phyloP scores from a whole-genome alignment of 495 filamentous ascomycete species.

The Aspergillus nidulans region DNA sequence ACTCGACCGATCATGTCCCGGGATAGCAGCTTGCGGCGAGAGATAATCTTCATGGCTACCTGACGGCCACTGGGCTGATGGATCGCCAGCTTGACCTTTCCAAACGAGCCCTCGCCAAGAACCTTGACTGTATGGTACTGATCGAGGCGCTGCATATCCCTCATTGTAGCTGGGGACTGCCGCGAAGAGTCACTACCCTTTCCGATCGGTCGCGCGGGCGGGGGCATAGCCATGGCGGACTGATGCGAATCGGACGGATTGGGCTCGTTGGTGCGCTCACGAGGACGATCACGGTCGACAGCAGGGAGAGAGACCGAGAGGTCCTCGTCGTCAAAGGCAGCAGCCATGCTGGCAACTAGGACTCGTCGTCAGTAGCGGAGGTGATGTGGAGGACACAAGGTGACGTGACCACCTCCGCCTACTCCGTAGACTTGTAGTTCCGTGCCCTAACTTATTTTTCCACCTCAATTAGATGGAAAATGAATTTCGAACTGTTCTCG shows the following conservation, averaged over 20 bases:
- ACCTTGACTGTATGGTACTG: constrained; percentile 88
- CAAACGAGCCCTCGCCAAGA: constrained; percentile 93
- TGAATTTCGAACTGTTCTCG: neutral
- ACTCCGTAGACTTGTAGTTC: neutral
- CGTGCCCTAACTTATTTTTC: neutral
- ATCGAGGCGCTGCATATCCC: constrained; percentile 73
- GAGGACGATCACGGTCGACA: constrained; percentile 48
- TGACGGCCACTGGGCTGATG: constrained; percentile 87
- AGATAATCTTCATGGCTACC: constrained; percentile 96
- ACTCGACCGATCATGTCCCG: constrained; percentile 96
- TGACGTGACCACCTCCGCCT: constrained; percentile 32
- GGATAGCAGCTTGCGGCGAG: constrained; percentile 88
- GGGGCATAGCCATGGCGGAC: constrained; percentile 47
- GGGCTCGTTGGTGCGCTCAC: constrained; percentile 29
- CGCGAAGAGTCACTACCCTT: constrained; percentile 27
- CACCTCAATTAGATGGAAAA: neutral
- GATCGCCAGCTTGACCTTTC: constrained; percentile 94
- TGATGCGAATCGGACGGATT: constrained; percentile 26
- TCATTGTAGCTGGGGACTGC: constrained; percentile 43
- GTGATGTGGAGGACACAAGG: constrained; percentile 25
- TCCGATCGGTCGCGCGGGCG: constrained; percentile 38
- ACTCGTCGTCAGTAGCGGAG: constrained; percentile 8
- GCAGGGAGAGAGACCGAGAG: constrained; percentile 81
- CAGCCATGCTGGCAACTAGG: constrained; percentile 37
- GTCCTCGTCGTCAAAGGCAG: constrained; percentile 77